Percentiles rank a stretch among this genome's conserved stretches.
phyloP scores from a whole-genome alignment of 768 basidiomycete genomes.

The Tulasnella sp. region DNA sequence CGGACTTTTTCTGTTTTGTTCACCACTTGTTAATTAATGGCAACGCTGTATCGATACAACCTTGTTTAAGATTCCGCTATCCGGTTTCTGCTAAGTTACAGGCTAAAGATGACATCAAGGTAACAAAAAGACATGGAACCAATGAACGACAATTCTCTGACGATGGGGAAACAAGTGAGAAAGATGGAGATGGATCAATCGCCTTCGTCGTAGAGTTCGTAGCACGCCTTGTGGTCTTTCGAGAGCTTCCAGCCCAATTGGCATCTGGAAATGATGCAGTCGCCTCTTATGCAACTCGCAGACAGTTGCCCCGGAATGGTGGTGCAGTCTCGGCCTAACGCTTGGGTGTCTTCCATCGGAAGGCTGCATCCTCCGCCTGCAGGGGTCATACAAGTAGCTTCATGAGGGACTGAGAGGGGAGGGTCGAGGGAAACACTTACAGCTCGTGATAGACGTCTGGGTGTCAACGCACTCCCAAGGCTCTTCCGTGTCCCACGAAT shows the following conservation, averaged over 20 bases:
- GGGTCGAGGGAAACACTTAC: neutral
- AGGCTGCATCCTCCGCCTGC: conserved; percentile 27
- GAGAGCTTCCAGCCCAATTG: conserved; percentile 16
- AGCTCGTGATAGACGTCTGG: neutral
- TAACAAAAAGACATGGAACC: too few relatives aligned
- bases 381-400: neutral
- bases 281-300: conserved; percentile 1
- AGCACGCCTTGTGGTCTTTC: neutral
- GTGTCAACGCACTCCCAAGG: conserved; percentile 30
- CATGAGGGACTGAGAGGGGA: neutral
- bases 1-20: neutral
- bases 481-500: conserved; percentile 8
- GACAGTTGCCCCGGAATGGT: conserved; percentile 21
- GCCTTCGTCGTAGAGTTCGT: conserved; percentile 26
- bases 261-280: conserved; percentile 13
- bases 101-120: too few relatives aligned
- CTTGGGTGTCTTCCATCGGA: neutral
- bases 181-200: conserved; percentile 12
- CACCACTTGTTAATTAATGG: neutral
- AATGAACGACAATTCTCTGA: too few relatives aligned
- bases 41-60: neutral
- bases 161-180: neutral
- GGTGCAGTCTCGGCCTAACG: conserved; percentile 30
- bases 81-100: too few relatives aligned
- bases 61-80: too few relatives aligned